Percentiles rank a stretch among this genome's conserved stretches.
Evolutionary conservation across 306 rosid genomes (phyloP).

Genomic region (Hylodesmum podocarpum): DNA sequence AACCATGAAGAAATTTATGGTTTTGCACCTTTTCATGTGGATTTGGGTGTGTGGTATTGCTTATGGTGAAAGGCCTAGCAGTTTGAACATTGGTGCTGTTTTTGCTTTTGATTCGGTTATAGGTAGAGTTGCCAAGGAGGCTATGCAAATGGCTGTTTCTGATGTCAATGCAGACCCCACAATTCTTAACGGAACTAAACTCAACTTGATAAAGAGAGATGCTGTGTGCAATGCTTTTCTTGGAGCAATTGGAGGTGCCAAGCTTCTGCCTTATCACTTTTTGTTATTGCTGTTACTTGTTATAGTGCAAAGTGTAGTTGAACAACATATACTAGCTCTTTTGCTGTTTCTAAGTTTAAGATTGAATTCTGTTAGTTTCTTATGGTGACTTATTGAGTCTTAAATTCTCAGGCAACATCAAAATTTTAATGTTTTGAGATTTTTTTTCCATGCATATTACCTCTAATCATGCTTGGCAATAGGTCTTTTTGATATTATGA

Average conservation of each 20-base stretch:
- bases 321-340: neutral
- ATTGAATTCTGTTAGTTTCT: neutral
- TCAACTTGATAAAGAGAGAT: slow-evolving; percentile 52
- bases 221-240: slow-evolving; percentile 66
- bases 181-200: slow-evolving; percentile 64
- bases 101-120: slow-evolving; percentile 76
- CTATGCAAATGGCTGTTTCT: slow-evolving; percentile 72
- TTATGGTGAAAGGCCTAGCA: slow-evolving; percentile 52
- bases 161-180: slow-evolving; percentile 72
- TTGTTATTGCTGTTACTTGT: neutral
- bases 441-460: neutral
- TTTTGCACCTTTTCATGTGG: slow-evolving; percentile 36
- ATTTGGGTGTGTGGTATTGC: slow-evolving; percentile 51
- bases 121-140: slow-evolving; percentile 68
- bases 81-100: slow-evolving; percentile 76
- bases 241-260: slow-evolving; percentile 79
- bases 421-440: neutral
- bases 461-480: neutral
- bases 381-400: neutral
- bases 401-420: neutral
- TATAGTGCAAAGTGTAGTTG: slow-evolving; percentile 6
- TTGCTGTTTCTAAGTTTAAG: neutral
- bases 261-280: slow-evolving; percentile 10
- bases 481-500: neutral
- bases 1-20: slow-evolving; percentile 41